Conservation (phyloP, 2,329 filamentous ascomycete genomes). For the Fusarium oxysporum region DNA sequence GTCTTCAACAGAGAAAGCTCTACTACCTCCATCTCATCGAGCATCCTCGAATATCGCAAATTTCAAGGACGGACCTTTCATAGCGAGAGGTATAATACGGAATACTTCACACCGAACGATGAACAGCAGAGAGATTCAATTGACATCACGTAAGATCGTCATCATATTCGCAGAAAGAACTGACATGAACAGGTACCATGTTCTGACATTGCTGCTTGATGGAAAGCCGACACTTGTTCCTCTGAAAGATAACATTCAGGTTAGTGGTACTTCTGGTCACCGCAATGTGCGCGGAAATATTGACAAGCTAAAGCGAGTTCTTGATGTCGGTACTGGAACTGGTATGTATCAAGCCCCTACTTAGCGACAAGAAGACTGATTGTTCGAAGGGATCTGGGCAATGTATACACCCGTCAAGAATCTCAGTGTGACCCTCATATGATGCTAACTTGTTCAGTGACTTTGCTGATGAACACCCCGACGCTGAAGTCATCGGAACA, state of each 20-base stretch:
- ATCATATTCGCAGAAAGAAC: rapidly evolving
- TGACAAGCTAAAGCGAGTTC: neutral
- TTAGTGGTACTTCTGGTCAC: rapidly evolving
- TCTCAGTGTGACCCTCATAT: too few relatives aligned
- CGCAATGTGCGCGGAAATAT: rapidly evolving
- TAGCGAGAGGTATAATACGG: neutral
- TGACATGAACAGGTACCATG: neutral
- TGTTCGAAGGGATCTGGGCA: neutral
- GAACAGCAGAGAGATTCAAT: conserved; percentile 17
- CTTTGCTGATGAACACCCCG: neutral
- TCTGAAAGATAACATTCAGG: neutral
- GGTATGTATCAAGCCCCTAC: neutral
- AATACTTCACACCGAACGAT: conserved; percentile 8
- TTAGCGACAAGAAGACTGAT: neutral
- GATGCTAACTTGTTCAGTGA: neutral
- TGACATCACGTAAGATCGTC: conserved; percentile 7
- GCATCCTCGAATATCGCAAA: conserved; percentile 9
- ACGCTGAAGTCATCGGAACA: neutral
- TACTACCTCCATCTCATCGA: conserved; percentile 7
- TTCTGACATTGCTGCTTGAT: neutral
- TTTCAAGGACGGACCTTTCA: conserved; percentile 16
- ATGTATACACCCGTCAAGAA: neutral
- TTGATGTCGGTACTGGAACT: neutral
- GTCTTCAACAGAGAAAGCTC: neutral
- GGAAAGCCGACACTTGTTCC: neutral